phyloP scores from a whole-genome alignment of 371 early-diverging fungal species.

The Neoconidiobolus thromboides region DNA sequence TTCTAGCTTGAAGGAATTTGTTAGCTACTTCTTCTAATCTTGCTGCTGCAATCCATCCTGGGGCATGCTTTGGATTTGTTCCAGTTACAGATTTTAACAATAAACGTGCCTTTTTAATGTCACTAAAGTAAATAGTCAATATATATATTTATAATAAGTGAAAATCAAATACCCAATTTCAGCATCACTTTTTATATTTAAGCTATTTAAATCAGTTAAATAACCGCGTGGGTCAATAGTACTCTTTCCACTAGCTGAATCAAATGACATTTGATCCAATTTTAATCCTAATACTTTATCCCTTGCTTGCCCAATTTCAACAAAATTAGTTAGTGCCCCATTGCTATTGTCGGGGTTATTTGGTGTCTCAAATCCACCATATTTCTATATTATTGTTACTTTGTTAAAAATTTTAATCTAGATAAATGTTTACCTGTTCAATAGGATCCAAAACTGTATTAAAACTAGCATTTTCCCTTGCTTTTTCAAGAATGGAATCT shows the following conservation, averaged over 20 bases:
- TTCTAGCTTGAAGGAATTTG: slow-evolving; percentile 61
- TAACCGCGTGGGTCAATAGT: slow-evolving; percentile 89
- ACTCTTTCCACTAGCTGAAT: slow-evolving; percentile 57
- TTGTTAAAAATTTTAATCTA: neutral
- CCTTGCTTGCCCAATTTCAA: slow-evolving; percentile 85
- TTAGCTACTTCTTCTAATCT: slow-evolving; percentile 87
- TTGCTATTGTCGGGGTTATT: slow-evolving; percentile 12
- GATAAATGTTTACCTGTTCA: slow-evolving; percentile 13
- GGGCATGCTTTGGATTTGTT: slow-evolving; percentile 86
- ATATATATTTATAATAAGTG: too few species aligned
- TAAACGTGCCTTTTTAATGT: slow-evolving; percentile 78
- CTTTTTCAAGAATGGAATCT: slow-evolving; percentile 58
- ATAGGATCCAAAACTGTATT: slow-evolving; percentile 33
- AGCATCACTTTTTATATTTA: slow-evolving; percentile 60
- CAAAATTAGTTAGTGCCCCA: slow-evolving; percentile 64
- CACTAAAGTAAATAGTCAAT: slow-evolving; percentile 11
- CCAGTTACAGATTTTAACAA: slow-evolving; percentile 73
- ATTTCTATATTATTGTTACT: neutral
- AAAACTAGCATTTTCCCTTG: slow-evolving; percentile 28
- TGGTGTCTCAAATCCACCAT: slow-evolving; percentile 26
- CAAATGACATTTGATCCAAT: slow-evolving; percentile 55
- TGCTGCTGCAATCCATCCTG: slow-evolving; percentile 96
- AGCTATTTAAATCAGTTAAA: slow-evolving; percentile 73
- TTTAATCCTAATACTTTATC: slow-evolving; percentile 72
- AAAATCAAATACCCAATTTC: slow-evolving; percentile 37